Evolutionary conservation across 257 asterid species (phyloP), one percentile per base, ranked within the genome.

Genomic region (Nicotiana obtusifolia): DNA sequence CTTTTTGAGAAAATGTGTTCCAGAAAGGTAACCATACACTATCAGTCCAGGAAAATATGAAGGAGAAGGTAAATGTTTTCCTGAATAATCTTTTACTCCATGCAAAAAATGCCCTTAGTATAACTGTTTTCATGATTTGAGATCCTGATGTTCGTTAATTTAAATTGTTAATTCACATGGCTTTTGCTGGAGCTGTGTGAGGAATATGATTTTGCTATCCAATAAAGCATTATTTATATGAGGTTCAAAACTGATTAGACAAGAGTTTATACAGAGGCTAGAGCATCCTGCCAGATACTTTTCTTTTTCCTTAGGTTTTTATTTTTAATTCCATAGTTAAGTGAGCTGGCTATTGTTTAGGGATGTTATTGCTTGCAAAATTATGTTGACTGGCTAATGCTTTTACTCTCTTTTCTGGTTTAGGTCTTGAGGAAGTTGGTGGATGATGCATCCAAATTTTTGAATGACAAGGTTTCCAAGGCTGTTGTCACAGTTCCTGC

Each of bases 401-500:
- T 24, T 80, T 20, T 64, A 10, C 35, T 22, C 52, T 30, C 30
- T 64, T 82, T 62, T 64, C 76, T 78, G 81, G 37, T 83, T 80
- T 82, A 94, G 98, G 97, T 94, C 80, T 86, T 94, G 89, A 89
- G 98, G 82, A 94, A 92, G 92, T 97, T 94, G 71, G 98, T 94
- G n/a, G 98, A 94, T 85, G 98, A 94, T 85, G 98, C 97, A 64
- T 94, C 97, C 5, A 94, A 94, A 84, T 94, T 94, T 87, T 86
- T 92, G 89, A 94, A 91, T 67, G 95, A 94, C 88, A 92, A 94
- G 90, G 98, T 94, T 49, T 90, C 97, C 57, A 94, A 94, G 89
- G 98, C 98, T 54, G 98, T 92, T n/a, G 97, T 94, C 59, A 94
- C 97, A 3, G 98, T 94, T 80, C 97, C 98, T 56, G 98, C 98